Base-by-base conservation (phyloP, 2,329 filamentous ascomycete genomes). In the Blastomyces gilchristii region DNA sequence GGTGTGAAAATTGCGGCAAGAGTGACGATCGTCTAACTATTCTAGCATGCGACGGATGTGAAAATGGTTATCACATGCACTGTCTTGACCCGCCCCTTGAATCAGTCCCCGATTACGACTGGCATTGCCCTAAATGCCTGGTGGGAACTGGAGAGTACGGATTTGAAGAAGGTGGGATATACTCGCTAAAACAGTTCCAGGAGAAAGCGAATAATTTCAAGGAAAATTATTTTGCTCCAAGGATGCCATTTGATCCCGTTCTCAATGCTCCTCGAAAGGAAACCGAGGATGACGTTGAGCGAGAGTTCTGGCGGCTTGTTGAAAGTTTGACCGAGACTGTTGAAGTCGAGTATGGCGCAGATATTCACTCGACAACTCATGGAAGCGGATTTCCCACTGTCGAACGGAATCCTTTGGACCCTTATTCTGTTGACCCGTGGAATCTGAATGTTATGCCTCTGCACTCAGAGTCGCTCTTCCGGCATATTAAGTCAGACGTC, bases 321-420 rank as follows among this genome's bases (percentile, higher is more conserved):
- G 90, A 94, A 58, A 95, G 92, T 70, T 82, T 97, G 60, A 93
- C 95, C 66, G 94, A 97, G 75, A 95, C 91, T 0, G 92, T 97
- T 0, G 94, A 97, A 74, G 94, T 99, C 1, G 94, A 99, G 72
- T 99, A 99, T 71, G 94, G 94, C 49, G 94, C 94, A 11, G 94
- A 99, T 71, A 97, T 99, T 61, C 94, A 99, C 74, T 97, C 92
- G 60, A 97, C 94, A 0, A 99, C 94, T 0, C 94, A 99, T 71
- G 94, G 94, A 9, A 97, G 93, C 67, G 94, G 93, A 0, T 99
- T 99, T 69, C 94, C 94, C 0, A 97, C 93, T 0, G 86, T 95
- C 9, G 94, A 99, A 73, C 90, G 88, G 71, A 87, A 97, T 65
- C 94, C 94, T 0, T 85, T 87, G 58, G 89, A 97, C 72, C 83